phyloP scores from a whole-genome alignment of 169 alveolate species.

The Plasmodium coatneyi region DNA sequence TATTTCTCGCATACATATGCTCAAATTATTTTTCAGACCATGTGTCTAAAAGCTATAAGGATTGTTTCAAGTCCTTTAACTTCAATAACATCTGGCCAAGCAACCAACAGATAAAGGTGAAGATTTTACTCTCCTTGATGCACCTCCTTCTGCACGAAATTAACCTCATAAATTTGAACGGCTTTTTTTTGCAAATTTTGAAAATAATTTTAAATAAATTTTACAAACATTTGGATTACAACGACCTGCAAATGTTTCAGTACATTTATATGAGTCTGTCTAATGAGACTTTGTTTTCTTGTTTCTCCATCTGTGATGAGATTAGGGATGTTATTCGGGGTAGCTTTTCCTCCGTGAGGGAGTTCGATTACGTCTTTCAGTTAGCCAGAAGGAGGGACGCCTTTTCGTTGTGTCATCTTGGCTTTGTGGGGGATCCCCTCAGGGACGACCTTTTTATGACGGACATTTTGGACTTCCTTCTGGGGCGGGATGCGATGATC shows the following conservation, averaged over 20 bases:
- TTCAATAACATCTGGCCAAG: slow-evolving; percentile 60
- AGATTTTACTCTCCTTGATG: slow-evolving; percentile 40
- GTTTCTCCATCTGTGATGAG: slow-evolving; percentile 19
- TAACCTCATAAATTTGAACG: slow-evolving; percentile 2
- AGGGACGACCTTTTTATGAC: background rate
- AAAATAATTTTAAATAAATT: slow-evolving; percentile 49
- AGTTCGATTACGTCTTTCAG: slow-evolving; percentile 23
- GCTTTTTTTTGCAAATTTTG: slow-evolving; percentile 35
- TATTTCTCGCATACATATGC: slow-evolving; percentile 50
- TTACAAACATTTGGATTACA: slow-evolving; percentile 47
- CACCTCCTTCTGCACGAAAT: slow-evolving; percentile 48
- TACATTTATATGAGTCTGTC: slow-evolving; percentile 52
- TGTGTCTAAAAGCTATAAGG: slow-evolving; percentile 26
- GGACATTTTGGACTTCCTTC: background rate
- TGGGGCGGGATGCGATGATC: background rate
- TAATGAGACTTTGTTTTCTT: slow-evolving; percentile 43
- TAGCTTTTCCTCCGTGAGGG: background rate
- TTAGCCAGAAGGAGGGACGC: background rate
- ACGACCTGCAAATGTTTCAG: slow-evolving; percentile 56
- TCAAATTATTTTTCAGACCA: slow-evolving; percentile 62
- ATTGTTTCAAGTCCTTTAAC: slow-evolving; percentile 22
- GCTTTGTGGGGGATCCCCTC: background rate
- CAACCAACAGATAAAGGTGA: slow-evolving; percentile 42
- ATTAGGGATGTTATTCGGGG: slow-evolving; percentile 1
- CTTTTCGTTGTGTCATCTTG: background rate